Conservation (phyloP, 108 stramenopile species). For the Ochromonas danica region DNA sequence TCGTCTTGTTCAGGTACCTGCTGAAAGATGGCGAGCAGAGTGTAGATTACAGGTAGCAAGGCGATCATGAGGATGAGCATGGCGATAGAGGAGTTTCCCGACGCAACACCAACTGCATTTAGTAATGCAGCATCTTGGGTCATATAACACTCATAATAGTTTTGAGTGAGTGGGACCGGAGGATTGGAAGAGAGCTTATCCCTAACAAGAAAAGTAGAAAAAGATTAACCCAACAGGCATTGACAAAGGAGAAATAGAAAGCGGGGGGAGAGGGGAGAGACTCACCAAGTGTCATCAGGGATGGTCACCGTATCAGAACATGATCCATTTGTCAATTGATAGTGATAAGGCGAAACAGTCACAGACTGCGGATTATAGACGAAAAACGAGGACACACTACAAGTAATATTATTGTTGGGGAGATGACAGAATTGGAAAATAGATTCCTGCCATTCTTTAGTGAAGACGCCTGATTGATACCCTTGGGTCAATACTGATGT, state of each 20-base stretch:
- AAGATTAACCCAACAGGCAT: neutral
- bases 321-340: neutral
- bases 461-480: neutral
- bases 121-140: neutral
- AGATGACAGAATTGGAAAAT: neutral
- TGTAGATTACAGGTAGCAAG: neutral
- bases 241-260: neutral
- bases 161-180: neutral
- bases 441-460: neutral
- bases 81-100: neutral
- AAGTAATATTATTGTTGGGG: neutral
- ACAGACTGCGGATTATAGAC: neutral
- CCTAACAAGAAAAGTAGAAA: neutral
- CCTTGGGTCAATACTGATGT: neutral
- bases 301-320: neutral
- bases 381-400: neutral
- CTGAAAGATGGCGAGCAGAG: neutral
- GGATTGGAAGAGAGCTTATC: neutral
- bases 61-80: neutral
- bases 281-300: neutral
- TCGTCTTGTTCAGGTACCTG: conserved; percentile 3
- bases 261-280: neutral
- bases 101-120: neutral
- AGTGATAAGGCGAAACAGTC: neutral
- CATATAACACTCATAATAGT: neutral